phyloP scores from a whole-genome alignment of 1,139 yeast species.

The Suhomyces anneliseae region DNA sequence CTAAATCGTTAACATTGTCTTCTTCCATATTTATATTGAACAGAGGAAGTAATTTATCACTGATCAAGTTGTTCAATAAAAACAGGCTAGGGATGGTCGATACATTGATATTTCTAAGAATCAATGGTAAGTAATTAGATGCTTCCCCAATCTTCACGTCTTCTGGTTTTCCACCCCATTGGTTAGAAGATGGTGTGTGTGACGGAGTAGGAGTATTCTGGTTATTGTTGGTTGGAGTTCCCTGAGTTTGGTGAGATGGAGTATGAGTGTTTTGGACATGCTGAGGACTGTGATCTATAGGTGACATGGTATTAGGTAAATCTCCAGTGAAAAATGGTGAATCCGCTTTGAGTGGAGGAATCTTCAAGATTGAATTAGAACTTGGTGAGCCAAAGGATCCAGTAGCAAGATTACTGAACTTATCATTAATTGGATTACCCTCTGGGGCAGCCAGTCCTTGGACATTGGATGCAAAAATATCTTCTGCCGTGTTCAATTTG shows the following conservation, averaged over 20 bases:
- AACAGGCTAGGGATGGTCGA: slow-evolving; percentile 57
- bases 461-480: slow-evolving; percentile 10
- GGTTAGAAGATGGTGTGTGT: slow-evolving; percentile 5
- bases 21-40: slow-evolving; percentile 39
- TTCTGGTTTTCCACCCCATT: slow-evolving; percentile 5
- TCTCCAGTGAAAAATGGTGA: slow-evolving; percentile 32
- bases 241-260: neutral
- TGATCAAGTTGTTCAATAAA: slow-evolving; percentile 33
- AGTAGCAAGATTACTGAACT: slow-evolving; percentile 9
- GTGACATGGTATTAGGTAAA: slow-evolving; percentile 20
- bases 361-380: slow-evolving; percentile 15
- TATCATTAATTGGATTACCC: neutral
- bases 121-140: slow-evolving; percentile 61
- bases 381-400: slow-evolving; percentile 31
- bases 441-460: neutral
- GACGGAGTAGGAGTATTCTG: slow-evolving; percentile 4
- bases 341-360: slow-evolving; percentile 22
- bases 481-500: slow-evolving; percentile 29
- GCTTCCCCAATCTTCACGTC: slow-evolving; percentile 29
- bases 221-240: slow-evolving; percentile 2
- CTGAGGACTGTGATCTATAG: slow-evolving; percentile 18
- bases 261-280: slow-evolving; percentile 13
- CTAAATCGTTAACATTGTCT: slow-evolving; percentile 37
- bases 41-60: slow-evolving; percentile 16
- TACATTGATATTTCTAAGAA: slow-evolving; percentile 60